Evolutionary conservation across 2,329 filamentous ascomycete species (phyloP).

Genomic region (Waltergamsia citrina): DNA sequence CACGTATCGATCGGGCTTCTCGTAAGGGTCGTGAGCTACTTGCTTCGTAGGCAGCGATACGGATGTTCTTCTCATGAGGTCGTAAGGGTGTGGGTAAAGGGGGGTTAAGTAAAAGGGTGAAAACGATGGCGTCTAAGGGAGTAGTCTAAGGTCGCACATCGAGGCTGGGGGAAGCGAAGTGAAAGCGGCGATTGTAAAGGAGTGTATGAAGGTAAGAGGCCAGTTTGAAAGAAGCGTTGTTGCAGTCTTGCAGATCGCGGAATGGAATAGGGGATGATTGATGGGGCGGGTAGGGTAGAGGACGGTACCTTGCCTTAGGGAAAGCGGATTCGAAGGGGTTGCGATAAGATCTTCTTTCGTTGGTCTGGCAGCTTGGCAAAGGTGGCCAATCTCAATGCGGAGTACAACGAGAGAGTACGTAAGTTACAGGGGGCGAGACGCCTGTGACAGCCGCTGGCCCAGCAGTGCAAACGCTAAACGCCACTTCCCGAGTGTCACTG

Average conservation of each 20-base stretch:
- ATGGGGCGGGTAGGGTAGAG: no score
- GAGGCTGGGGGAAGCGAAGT: neutral
- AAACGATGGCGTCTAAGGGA: neutral
- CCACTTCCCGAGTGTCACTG: no score
- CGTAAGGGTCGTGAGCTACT: conserved; percentile 50
- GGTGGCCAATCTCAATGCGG: no score
- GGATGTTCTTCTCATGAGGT: conserved; percentile 54
- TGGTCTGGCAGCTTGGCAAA: no score
- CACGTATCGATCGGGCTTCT: conserved; percentile 54
- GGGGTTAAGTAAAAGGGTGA: neutral
- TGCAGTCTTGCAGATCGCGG: neutral
- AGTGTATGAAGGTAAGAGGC: neutral
- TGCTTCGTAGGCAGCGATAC: conserved; percentile 54
- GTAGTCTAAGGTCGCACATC: neutral
- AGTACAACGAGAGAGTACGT: no score
- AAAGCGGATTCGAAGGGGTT: neutral
- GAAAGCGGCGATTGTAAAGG: neutral
- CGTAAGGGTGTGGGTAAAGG: neutral
- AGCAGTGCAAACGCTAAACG: no score
- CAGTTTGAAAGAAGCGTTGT: neutral
- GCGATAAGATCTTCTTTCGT: conserved; percentile 2
- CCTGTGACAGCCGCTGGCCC: no score
- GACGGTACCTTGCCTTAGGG: no score
- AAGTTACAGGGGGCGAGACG: no score
- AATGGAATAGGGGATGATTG: neutral